Evolutionary conservation across 1,284 basidiomycete genomes (phyloP).

Genomic region (Boletus mariae): DNA sequence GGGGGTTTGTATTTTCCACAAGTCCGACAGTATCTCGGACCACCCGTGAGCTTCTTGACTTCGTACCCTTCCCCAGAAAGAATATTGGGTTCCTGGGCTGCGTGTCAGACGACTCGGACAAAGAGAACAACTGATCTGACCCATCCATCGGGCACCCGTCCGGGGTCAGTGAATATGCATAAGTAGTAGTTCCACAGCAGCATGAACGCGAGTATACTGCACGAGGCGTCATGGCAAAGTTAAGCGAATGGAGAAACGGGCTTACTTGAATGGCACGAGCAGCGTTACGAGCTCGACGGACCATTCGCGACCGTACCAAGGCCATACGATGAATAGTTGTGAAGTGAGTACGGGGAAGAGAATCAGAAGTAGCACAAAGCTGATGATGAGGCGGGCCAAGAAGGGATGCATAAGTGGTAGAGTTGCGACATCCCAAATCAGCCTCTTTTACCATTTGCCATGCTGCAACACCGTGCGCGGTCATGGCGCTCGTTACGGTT

Average conservation of each 20-base stretch:
- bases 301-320: constrained; percentile 77
- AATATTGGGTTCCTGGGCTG: constrained; percentile 68
- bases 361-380: constrained; percentile 74
- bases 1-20: constrained; percentile 75
- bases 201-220: constrained; percentile 70
- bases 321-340: constrained; percentile 89
- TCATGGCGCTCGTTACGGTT: constrained; percentile 8
- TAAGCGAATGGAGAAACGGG: not conserved
- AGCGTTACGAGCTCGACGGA: constrained; percentile 71
- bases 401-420: constrained; percentile 44
- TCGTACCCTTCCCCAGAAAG: constrained; percentile 69
- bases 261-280: constrained; percentile 88
- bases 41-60: constrained; percentile 80
- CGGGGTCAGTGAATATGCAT: constrained; percentile 79
- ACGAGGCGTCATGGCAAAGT: constrained; percentile 11
- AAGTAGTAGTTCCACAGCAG: constrained; percentile 87
- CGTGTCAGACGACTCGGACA: constrained; percentile 5
- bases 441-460: constrained; percentile 7
- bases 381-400: constrained; percentile 61
- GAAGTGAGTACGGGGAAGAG: constrained; percentile 85
- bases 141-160: constrained; percentile 78
- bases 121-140: constrained; percentile 41
- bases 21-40: constrained; percentile 78
- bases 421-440: constrained; percentile 10
- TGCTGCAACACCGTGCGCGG: constrained; percentile 16